These are phyloP conservation scores for Cymbopogon flexuosus DNA, from an alignment of 202 grass and related monocot genomes.

Conservation along the genomic window DNA sequence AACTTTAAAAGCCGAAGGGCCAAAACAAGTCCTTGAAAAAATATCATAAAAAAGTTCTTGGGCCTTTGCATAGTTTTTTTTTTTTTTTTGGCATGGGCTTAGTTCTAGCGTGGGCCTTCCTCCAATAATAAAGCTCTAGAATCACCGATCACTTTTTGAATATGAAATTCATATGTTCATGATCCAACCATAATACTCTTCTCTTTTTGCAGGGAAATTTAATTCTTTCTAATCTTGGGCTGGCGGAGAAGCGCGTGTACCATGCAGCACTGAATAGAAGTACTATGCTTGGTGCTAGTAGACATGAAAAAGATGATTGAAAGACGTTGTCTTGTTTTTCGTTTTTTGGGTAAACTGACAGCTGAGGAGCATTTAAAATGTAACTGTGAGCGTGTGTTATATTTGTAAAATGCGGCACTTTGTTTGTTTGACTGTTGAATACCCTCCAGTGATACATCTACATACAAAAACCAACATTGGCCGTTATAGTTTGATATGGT, in stretches of 20 bases:
- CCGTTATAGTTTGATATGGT: not conserved
- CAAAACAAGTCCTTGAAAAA: not conserved
- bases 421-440: constrained; percentile 8
- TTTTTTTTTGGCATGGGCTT: not conserved
- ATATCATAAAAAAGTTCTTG: not conserved
- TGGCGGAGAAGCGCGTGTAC: constrained; percentile 80
- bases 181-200: not conserved
- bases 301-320: constrained; percentile 89
- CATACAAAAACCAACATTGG: constrained; percentile 28
- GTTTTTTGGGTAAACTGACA: constrained; percentile 17
- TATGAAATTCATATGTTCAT: not conserved
- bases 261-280: constrained; percentile 78
- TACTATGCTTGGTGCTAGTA: constrained; percentile 45
- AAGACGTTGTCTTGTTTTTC: not conserved
- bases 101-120: not conserved
- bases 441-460: not conserved
- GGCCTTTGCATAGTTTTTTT: not conserved
- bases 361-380: constrained; percentile 32
- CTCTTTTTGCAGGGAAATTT: constrained; percentile 61
- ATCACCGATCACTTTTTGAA: not conserved
- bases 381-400: constrained; percentile 23
- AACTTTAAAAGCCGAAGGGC: not conserved
- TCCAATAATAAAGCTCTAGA: not conserved
- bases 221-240: constrained; percentile 69
- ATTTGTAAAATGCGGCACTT: not conserved